Base-by-base conservation (phyloP, 306 rosid species). In the Sesbania bispinosa region DNA sequence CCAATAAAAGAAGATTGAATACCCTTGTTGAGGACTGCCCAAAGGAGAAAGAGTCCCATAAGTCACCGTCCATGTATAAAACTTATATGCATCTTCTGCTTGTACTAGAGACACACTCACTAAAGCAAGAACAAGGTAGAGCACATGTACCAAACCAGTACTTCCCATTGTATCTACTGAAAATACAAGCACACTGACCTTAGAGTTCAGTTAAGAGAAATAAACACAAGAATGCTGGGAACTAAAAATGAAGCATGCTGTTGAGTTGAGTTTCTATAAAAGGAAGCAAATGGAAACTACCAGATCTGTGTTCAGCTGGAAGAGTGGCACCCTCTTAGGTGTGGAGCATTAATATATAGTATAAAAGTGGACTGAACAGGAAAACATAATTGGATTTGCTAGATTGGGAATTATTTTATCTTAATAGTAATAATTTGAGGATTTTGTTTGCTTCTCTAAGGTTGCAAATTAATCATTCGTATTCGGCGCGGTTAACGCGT, bases 21-120 rank as follows among this genome's bases (percentile, higher is more conserved):
- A 80, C 81, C 4, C 99, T 91, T 94, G 99, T 67, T 91, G 97
- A 4, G 99, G 90, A 63, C 75, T 83, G 19, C 87, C 96, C 14
- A 93, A 79, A 26, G 94, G 98, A 77, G 89, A 93, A 69, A 64
- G 75, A 78, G 85, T 93, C 27, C 97, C 97, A 79, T 90, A 90
- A 39, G 98, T 88, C 15, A 93, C 97, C 2, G 90, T 93, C 98
- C 97, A 93, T 51, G 96, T 88, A 71, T 73, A 88, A 59, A 50
- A 90, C 77, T 75, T 85, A 20, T 93, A 93, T 20, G 89, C 91
- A 80, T 91, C 85, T 10, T 94, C 99, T 39, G 95, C 93, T 76
- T 81, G 73, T 69, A 89, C 98, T 42, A 74, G 61, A 63, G 60
- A 84, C 77, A 76, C 65, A 62, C 76, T 35, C 29, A 82, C 20